Evolutionary conservation across 2,329 filamentous ascomycete genomes (phyloP).

Genomic region (Alternaria dauci): DNA sequence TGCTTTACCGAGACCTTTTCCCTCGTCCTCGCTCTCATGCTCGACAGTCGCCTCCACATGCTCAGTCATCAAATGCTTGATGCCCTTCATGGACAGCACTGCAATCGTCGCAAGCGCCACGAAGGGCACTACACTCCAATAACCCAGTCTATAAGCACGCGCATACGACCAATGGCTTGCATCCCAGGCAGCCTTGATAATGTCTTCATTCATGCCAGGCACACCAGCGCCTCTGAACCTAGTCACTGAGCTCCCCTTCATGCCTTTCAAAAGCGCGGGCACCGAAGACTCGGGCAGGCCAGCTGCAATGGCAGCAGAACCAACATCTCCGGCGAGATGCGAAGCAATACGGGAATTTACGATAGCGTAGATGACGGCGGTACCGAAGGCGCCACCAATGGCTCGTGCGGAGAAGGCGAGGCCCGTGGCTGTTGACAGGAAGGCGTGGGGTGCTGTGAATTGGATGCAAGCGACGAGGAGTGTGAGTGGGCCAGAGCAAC

Average conservation of each 20-base stretch:
- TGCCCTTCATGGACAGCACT: slow-evolving; percentile 39
- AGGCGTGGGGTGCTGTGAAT: slow-evolving; percentile 44
- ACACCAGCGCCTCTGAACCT: slow-evolving; percentile 22
- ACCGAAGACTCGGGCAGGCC: slow-evolving; percentile 34
- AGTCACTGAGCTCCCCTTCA: slow-evolving; percentile 26
- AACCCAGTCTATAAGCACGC: slow-evolving; percentile 40
- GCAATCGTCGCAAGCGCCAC: slow-evolving; percentile 37
- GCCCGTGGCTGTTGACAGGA: slow-evolving; percentile 42
- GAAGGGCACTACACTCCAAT: slow-evolving; percentile 45
- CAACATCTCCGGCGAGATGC: slow-evolving; percentile 32
- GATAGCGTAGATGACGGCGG: slow-evolving; percentile 42
- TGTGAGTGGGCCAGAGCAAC: slow-evolving; percentile 41
- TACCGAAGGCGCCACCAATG: slow-evolving; percentile 45
- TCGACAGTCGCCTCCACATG: slow-evolving; percentile 46
- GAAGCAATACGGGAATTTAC: slow-evolving; percentile 35
- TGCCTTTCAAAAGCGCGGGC: slow-evolving; percentile 26
- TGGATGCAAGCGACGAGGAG: slow-evolving; percentile 45
- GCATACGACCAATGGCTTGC: slow-evolving; percentile 45
- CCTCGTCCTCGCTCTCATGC: slow-evolving; percentile 24
- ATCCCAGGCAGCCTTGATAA: slow-evolving; percentile 33
- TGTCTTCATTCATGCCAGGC: slow-evolving; percentile 23
- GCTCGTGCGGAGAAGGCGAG: slow-evolving; percentile 46
- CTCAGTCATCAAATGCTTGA: slow-evolving; percentile 42
- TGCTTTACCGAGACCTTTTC: not conserved
- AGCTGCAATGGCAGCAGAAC: slow-evolving; percentile 31